Conservation (phyloP, 768 basidiomycete genomes). For the Kwoniella pini region DNA sequence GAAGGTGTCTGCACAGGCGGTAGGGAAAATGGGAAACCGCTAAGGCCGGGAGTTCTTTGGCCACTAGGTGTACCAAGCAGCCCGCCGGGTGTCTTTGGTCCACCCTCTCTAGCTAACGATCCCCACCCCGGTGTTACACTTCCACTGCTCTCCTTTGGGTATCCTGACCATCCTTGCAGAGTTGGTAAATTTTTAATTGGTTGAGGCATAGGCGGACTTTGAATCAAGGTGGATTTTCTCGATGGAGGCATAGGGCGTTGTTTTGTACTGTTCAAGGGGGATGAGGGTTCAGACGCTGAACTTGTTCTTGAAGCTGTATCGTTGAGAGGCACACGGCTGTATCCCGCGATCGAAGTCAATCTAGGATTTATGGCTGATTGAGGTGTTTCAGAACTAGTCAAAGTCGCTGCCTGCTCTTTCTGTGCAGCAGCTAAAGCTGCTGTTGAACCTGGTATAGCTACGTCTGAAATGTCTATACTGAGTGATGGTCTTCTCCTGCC, state of each 20-base stretch:
- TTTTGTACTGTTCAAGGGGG: conserved; percentile 21
- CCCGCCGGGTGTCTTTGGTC: conserved; percentile 33
- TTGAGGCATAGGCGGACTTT: conserved; percentile 50
- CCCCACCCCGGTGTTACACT: conserved; percentile 42
- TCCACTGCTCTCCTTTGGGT: conserved; percentile 19
- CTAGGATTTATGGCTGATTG: neutral
- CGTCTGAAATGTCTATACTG: conserved; percentile 20
- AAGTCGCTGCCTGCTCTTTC: conserved; percentile 5
- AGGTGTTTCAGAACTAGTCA: neutral
- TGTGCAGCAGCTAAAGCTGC: conserved; percentile 14
- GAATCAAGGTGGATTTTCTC: conserved; percentile 43
- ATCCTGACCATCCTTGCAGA: conserved; percentile 36
- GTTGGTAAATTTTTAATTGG: conserved; percentile 55
- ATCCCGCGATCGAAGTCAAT: neutral
- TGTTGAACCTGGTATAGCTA: conserved; percentile 12
- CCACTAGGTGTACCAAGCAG: conserved; percentile 11
- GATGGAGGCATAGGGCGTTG: conserved; percentile 40
- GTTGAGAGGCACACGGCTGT: conserved; percentile 12
- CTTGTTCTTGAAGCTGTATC: conserved; percentile 11
- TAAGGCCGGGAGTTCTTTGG: conserved; percentile 36
- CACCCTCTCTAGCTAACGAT: conserved; percentile 24
- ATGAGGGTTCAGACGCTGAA: neutral
- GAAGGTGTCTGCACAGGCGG: conserved; percentile 8
- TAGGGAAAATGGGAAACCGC: conserved; percentile 36
- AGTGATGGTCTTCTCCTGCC: conserved; percentile 19